These are phyloP conservation scores for Xylariaceae sp. DNA, from an alignment of 2,329 filamentous ascomycete genomes.

Conservation along the genomic window DNA sequence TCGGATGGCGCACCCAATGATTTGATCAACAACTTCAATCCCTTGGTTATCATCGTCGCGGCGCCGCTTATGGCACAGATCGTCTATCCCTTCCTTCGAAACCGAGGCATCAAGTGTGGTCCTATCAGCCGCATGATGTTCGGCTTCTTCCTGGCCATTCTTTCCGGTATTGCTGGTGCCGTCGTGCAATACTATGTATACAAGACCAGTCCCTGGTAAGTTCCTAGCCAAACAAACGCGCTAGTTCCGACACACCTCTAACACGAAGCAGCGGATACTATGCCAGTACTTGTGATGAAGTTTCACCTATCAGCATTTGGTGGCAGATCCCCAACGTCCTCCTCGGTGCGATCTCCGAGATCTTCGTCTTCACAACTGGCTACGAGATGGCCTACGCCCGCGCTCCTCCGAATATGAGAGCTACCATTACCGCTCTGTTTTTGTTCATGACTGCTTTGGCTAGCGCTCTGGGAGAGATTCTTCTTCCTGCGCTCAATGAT, in stretches of 20 bases:
- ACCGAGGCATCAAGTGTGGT: conserved; percentile 51
- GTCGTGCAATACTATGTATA: conserved; percentile 61
- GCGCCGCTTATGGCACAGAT: conserved; percentile 50
- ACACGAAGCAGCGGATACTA: conserved; percentile 36
- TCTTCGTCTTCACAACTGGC: conserved; percentile 60
- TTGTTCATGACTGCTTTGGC: conserved; percentile 58
- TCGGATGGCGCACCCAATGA: conserved; percentile 58
- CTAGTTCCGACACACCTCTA: not conserved
- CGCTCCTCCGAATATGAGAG: conserved; percentile 63
- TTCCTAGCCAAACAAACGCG: not conserved
- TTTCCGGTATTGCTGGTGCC: conserved; percentile 54
- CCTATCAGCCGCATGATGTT: conserved; percentile 57
- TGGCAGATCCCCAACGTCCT: conserved; percentile 49
- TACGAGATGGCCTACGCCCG: conserved; percentile 69
- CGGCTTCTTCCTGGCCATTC: conserved; percentile 50
- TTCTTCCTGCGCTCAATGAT: conserved; percentile 42
- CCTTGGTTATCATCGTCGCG: conserved; percentile 57
- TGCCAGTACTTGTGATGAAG: conserved; percentile 39
- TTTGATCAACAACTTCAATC: conserved; percentile 57
- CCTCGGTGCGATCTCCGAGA: conserved; percentile 52
- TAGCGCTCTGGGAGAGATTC: conserved; percentile 46
- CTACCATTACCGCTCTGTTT: conserved; percentile 55
- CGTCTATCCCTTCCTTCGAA: conserved; percentile 57
- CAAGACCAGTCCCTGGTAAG: conserved; percentile 47
- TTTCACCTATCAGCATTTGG: conserved; percentile 49